Evolutionary conservation across 2,329 filamentous ascomycete species (phyloP), one percentile per base, ranked within the genome.

Genomic region (Ophiocordyceps australis): DNA sequence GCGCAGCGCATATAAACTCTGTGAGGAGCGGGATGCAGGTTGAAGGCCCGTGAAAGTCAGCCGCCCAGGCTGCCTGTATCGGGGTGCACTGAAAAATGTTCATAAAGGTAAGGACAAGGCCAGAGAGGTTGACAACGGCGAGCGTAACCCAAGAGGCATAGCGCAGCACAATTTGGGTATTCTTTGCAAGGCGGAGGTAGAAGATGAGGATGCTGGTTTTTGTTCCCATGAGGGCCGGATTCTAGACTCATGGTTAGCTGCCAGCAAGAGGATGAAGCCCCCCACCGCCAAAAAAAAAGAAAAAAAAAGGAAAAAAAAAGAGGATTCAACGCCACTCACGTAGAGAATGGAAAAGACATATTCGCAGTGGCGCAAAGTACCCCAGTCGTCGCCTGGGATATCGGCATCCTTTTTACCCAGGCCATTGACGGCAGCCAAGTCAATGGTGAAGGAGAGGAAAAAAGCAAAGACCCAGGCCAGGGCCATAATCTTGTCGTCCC

Each of bases 191-290:
- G 21, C 76, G 74, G 25, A 94, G 61, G 51, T 91, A 94, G 49
- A 94, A 94, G 27, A 89, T 63, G 30, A 94, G 61, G 38, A 94
- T 80, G n/a, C 82, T 91, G 0, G 80, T 83, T 52, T 94, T 94
- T 26, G 81, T 82, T 3, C 77, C 73, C 80, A 92, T 91, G 29
- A 93, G 59, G 4, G 80, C 76, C 9, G 83, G 83, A 43, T 93
- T 91, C 73, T 85, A n/a, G n/a, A n/a, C n/a, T n/a, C n/a, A n/a
- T n/a, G n/a, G n/a, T n/a, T n/a, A n/a, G n/a, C n/a, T n/a, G n/a
- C n/a, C n/a, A n/a, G n/a, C n/a, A n/a, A n/a, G n/a, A n/a, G n/a
- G n/a, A n/a, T n/a, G n/a, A n/a, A n/a, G n/a, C n/a, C n/a, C n/a
- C n/a, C n/a, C n/a, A n/a, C n/a, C n/a, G n/a, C n/a, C n/a, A n/a